Percentiles rank a stretch among this genome's conserved stretches.
phyloP scores from a whole-genome alignment of 2,329 filamentous ascomycete genomes.

The Calonectria crousiana region DNA sequence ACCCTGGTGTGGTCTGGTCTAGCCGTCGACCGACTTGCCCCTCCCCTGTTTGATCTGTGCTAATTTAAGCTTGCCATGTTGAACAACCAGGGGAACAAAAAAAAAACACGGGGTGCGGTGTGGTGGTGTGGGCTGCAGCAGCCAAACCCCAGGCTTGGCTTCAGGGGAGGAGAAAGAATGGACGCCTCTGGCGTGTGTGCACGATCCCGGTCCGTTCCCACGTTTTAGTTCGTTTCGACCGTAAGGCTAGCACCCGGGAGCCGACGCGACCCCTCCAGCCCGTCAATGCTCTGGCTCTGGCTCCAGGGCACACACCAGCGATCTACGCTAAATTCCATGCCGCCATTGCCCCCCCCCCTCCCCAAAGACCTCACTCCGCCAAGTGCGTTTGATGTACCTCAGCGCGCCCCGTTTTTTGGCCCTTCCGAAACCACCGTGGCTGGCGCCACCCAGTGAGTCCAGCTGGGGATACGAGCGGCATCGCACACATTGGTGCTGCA shows the following conservation, averaged over 20 bases:
- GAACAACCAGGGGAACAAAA: not conserved
- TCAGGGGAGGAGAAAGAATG: not conserved
- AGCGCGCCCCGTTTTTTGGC: not conserved
- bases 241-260: not conserved
- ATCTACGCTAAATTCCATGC: conserved; percentile 4
- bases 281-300: not conserved
- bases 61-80: conserved; percentile 5
- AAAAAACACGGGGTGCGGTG: not conserved
- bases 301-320: not conserved
- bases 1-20: too few relatives aligned
- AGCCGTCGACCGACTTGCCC: not conserved
- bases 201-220: conserved; percentile 10
- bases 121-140: not conserved
- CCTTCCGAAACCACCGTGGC: not conserved
- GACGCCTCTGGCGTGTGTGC: not conserved
- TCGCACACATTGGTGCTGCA: not conserved
- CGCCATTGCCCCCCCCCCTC: not conserved
- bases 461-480: not conserved
- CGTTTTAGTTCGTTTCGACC: conserved; percentile 12
- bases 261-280: not conserved
- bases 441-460: not conserved
- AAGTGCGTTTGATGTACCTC: conserved; percentile 1
- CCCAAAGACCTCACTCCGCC: too few relatives aligned
- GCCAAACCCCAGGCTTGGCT: conserved; percentile 2
- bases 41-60: conserved; percentile 3